phyloP scores from a whole-genome alignment of 2,329 filamentous ascomycete genomes.

The Pseudogymnoascus sp. region DNA sequence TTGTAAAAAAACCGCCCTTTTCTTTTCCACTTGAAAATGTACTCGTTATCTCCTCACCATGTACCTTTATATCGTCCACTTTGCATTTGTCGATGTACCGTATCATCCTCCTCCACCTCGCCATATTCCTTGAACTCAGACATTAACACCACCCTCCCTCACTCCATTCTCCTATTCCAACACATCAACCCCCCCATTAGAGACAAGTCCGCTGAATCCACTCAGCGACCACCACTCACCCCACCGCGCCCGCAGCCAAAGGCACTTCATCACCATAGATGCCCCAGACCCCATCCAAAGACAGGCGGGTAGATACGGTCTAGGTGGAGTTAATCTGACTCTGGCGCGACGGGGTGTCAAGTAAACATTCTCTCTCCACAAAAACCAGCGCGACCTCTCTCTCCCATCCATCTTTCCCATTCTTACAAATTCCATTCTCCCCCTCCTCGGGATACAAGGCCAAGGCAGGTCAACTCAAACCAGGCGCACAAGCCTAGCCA shows the following conservation, averaged over 20 bases:
- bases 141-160: background rate
- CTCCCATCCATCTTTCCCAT: background rate
- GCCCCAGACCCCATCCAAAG: background rate
- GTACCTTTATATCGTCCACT: background rate
- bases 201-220: background rate
- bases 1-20: background rate
- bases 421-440: background rate
- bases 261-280: background rate
- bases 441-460: background rate
- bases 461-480: background rate
- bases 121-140: background rate
- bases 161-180: background rate
- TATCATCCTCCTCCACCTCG: background rate
- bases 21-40: background rate
- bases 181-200: background rate
- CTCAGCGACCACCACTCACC: background rate
- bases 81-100: background rate
- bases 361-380: background rate
- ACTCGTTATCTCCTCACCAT: background rate
- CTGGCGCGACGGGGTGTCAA: background rate
- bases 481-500: background rate
- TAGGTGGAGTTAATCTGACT: background rate
- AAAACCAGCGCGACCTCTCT: background rate
- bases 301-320: background rate
- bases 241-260: background rate